Percentiles rank a stretch among this genome's conserved stretches.
These are phyloP conservation scores for Suillus decipiens DNA, from an alignment of 768 basidiomycete species.

Conservation along the genomic window DNA sequence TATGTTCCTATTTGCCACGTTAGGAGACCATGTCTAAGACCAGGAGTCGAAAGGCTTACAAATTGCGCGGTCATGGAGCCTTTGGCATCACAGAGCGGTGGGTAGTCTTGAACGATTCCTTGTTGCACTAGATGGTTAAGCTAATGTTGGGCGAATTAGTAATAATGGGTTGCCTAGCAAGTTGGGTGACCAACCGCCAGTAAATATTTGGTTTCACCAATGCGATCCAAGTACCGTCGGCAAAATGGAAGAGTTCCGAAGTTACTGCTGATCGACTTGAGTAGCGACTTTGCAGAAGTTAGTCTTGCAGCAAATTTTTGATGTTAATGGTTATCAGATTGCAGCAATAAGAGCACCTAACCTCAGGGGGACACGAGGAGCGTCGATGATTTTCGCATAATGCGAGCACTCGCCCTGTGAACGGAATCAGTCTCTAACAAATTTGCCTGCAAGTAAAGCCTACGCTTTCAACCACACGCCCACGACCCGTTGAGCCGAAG, in stretches of 20 bases:
- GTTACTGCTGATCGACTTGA: slow-evolving; percentile 86
- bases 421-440: slow-evolving; percentile 5
- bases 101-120: slow-evolving; percentile 90
- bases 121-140: slow-evolving; percentile 87
- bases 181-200: slow-evolving; percentile 62
- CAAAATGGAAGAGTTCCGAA: slow-evolving; percentile 97
- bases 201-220: slow-evolving; percentile 91
- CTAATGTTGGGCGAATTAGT: slow-evolving; percentile 38
- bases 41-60: slow-evolving; percentile 42
- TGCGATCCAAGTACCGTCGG: slow-evolving; percentile 89
- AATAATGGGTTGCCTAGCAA: neutral
- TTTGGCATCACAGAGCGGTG: slow-evolving; percentile 82
- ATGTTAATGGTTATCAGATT: slow-evolving; percentile 8
- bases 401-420: slow-evolving; percentile 89
- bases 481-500: slow-evolving; percentile 95
- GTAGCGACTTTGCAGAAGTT: slow-evolving; percentile 80
- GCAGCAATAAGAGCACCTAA: slow-evolving; percentile 36
- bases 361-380: slow-evolving; percentile 75
- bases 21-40: neutral
- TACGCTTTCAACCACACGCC: slow-evolving; percentile 82
- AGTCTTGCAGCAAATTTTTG: slow-evolving; percentile 48
- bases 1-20: slow-evolving; percentile 64
- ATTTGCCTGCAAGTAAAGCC: slow-evolving; percentile 17
- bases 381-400: slow-evolving; percentile 76
- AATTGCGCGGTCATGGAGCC: slow-evolving; percentile 96